A percentile compares a stretch with the other conserved stretches of the same genome.
Conservation (phyloP, 805 yeast genomes). For the Vanderwaltozyma yarrowii region DNA sequence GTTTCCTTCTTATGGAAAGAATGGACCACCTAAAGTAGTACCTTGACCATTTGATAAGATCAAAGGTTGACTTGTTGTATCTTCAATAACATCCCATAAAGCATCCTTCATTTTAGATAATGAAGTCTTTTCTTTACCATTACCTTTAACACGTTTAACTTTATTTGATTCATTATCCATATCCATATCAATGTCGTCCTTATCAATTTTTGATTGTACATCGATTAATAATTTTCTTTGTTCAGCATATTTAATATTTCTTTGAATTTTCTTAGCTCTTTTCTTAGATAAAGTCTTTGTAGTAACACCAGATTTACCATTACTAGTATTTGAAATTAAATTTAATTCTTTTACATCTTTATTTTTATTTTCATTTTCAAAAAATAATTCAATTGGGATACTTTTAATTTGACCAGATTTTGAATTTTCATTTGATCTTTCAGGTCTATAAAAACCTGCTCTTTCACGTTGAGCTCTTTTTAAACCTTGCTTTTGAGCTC, state of each 20-base stretch:
- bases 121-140: conserved; percentile 31
- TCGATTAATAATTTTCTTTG: conserved; percentile 46
- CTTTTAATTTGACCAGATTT: conserved; percentile 34
- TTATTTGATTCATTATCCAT: conserved; percentile 37
- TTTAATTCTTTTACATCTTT: background rate
- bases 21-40: conserved; percentile 76
- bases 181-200: conserved; percentile 12
- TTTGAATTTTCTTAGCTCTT: conserved; percentile 64
- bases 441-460: conserved; percentile 32
- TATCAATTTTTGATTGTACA: conserved; percentile 38
- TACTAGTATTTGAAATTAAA: conserved; percentile 5
- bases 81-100: conserved; percentile 63
- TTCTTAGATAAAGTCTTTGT: conserved; percentile 64
- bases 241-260: conserved; percentile 65
- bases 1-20: conserved; percentile 32
- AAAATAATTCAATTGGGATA: conserved; percentile 35
- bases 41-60: conserved; percentile 52
- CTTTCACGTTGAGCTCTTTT: conserved; percentile 46
- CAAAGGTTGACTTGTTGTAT: conserved; percentile 38
- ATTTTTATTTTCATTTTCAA: conserved; percentile 8
- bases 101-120: conserved; percentile 43
- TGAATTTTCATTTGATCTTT: conserved; percentile 37
- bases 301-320: conserved; percentile 27
- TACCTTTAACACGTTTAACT: conserved; percentile 16
- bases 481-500: conserved; percentile 40